These are phyloP conservation scores for Lentinula guzmanii DNA, from an alignment of 768 basidiomycete species.

Conservation along the genomic window DNA sequence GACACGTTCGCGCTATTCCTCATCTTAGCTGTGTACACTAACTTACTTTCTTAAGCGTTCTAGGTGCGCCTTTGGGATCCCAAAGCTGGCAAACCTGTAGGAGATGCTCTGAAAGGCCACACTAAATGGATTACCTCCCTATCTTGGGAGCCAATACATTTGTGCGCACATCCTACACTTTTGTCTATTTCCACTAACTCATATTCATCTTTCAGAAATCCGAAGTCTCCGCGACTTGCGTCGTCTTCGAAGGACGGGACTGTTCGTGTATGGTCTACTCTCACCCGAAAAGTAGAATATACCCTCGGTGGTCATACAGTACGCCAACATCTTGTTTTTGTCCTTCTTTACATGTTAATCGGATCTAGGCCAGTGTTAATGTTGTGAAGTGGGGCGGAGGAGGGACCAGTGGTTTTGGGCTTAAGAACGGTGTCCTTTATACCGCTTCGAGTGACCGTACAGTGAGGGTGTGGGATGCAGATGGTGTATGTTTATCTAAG, in stretches of 20 bases:
- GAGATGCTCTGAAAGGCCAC: slow-evolving; percentile 88
- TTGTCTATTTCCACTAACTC: not conserved
- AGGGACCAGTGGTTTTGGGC: slow-evolving; percentile 25
- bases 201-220: slow-evolving; percentile 45
- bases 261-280: slow-evolving; percentile 88
- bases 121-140: slow-evolving; percentile 95
- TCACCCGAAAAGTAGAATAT: slow-evolving; percentile 68
- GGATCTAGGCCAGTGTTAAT: slow-evolving; percentile 69
- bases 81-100: slow-evolving; percentile 81
- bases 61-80: slow-evolving; percentile 90
- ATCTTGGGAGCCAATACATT: slow-evolving; percentile 93
- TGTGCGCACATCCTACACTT: slow-evolving; percentile 41
- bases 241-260: slow-evolving; percentile 96
- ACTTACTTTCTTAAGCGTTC: not conserved
- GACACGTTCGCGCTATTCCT: slow-evolving; percentile 55
- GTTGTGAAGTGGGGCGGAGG: slow-evolving; percentile 96
- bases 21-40: not conserved
- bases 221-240: slow-evolving; percentile 75
- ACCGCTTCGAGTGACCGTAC: slow-evolving; percentile 94
- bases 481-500: slow-evolving; percentile 38
- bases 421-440: slow-evolving; percentile 68
- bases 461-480: slow-evolving; percentile 92
- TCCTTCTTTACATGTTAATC: not conserved
- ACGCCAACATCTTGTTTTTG: not conserved
- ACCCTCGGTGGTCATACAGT: slow-evolving; percentile 83